phyloP scores from a whole-genome alignment of 441 rosid species.

The Kokia cookei region DNA sequence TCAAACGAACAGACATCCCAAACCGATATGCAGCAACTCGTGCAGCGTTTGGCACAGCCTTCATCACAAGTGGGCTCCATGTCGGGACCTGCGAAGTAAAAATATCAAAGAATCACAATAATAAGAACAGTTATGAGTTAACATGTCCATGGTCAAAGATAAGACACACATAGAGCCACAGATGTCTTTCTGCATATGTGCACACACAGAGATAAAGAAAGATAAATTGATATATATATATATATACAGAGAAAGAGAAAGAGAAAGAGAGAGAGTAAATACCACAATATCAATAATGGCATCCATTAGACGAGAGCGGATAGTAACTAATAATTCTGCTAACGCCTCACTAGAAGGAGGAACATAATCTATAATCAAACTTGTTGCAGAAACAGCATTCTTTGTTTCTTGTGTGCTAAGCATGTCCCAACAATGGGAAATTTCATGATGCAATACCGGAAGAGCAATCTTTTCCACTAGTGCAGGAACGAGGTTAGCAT shows the following conservation, averaged over 20 bases:
- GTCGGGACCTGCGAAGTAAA: conserved; percentile 60
- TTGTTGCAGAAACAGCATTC: conserved; percentile 82
- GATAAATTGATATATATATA: no score
- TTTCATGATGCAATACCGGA: conserved; percentile 81
- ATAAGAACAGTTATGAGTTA: neutral
- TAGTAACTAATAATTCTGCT: conserved; percentile 49
- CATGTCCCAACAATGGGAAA: conserved; percentile 84
- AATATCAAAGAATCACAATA: conserved; percentile 1
- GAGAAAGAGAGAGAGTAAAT: neutral
- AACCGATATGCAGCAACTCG: conserved; percentile 77
- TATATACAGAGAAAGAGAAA: neutral
- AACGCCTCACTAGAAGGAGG: conserved; percentile 59
- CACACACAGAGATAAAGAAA: neutral
- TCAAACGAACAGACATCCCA: conserved; percentile 78
- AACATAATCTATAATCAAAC: conserved; percentile 37
- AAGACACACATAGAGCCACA: neutral
- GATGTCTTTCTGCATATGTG: neutral
- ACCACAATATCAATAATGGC: conserved; percentile 47
- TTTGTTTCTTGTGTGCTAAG: conserved; percentile 71
- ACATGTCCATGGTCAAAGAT: neutral
- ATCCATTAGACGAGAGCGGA: conserved; percentile 68
- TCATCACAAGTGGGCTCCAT: conserved; percentile 72
- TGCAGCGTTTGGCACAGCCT: conserved; percentile 85
- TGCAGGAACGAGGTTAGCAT: conserved; percentile 78
- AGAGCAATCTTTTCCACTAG: conserved; percentile 85